Conservation (phyloP, 1,139 yeast genomes). For the Yamadazyma atlantica region DNA sequence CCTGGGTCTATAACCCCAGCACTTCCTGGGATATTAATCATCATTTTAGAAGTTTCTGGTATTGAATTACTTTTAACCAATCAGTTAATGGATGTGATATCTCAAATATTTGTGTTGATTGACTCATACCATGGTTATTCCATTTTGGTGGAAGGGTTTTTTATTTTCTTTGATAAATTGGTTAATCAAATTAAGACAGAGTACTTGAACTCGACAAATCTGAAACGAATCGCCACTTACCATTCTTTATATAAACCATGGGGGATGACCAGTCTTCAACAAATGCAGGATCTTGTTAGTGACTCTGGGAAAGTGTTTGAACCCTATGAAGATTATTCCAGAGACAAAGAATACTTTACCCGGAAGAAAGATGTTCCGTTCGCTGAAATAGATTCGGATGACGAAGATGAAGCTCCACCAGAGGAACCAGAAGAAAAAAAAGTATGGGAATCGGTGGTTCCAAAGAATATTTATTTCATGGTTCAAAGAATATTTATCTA, state of each 20-base stretch:
- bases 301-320: conserved; percentile 36
- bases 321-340: conserved; percentile 29
- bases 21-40: conserved; percentile 66
- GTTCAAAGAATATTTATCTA: conserved; percentile 64
- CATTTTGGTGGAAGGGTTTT: conserved; percentile 69
- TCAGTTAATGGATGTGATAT: conserved; percentile 69
- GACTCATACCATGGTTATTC: conserved; percentile 86
- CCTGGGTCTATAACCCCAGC: conserved; percentile 68
- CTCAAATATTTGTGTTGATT: conserved; percentile 70
- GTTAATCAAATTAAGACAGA: conserved; percentile 50
- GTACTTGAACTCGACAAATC: conserved; percentile 26
- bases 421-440: conserved; percentile 23
- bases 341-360: conserved; percentile 34
- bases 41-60: conserved; percentile 71
- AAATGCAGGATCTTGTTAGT: conserved; percentile 41
- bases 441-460: conserved; percentile 66
- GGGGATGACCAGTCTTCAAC: conserved; percentile 47
- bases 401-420: conserved; percentile 36
- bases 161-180: conserved; percentile 67
- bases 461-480: conserved; percentile 55
- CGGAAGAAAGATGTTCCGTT: conserved; percentile 36
- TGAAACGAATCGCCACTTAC: conserved; percentile 13
- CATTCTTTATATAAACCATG: conserved; percentile 46
- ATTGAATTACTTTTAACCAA: conserved; percentile 50
- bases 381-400: conserved; percentile 38